These are phyloP conservation scores for Populus simonii DNA, from an alignment of 345 rosid species.

Conservation along the genomic window DNA sequence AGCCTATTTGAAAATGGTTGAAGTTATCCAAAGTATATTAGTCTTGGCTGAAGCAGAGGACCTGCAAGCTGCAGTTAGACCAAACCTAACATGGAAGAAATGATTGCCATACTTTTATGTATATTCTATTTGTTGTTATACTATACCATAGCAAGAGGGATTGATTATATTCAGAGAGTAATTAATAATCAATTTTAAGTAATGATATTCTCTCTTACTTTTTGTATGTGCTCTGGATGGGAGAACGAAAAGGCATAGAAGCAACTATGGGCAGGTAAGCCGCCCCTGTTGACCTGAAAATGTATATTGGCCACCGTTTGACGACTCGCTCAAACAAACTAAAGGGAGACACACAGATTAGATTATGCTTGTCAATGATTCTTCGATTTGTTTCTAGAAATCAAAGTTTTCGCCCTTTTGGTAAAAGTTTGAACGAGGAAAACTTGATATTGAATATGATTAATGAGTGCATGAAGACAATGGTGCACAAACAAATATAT, in stretches of 20 bases:
- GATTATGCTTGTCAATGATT: neutral
- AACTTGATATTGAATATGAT: neutral
- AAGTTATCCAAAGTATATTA: neutral
- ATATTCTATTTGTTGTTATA: neutral
- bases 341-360: neutral
- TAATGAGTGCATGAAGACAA: neutral
- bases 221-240: neutral
- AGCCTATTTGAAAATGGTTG: neutral
- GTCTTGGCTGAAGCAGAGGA: constrained; percentile 11
- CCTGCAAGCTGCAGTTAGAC: constrained; percentile 22
- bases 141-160: too few relatives aligned
- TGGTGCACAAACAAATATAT: neutral
- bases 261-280: constrained; percentile 21
- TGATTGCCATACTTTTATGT: neutral
- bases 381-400: neutral
- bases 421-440: constrained; percentile 1
- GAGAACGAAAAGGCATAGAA: neutral
- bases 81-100: constrained; percentile 29
- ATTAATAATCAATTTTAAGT: neutral
- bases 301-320: constrained; percentile 3
- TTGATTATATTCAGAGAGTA: neutral
- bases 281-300: constrained; percentile 37
- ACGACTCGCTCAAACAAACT: neutral
- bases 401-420: neutral
- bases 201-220: neutral